Percentiles rank a stretch among this genome's conserved stretches.
These are phyloP conservation scores for Aspergillus aculeatinus DNA, from an alignment of 2,329 filamentous ascomycete species.

Conservation along the genomic window DNA sequence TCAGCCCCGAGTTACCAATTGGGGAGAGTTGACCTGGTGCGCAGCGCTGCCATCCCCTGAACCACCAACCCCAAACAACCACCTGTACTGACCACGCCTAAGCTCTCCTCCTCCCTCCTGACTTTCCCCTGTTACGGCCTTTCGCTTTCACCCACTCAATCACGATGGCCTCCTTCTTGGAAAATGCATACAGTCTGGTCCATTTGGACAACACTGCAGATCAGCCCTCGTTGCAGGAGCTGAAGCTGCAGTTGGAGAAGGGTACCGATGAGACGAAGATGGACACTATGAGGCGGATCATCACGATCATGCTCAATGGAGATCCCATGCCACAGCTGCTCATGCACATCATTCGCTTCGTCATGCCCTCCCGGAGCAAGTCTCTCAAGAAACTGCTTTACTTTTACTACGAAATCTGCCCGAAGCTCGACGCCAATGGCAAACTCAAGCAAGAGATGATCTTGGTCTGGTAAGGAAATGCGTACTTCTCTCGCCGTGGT, in stretches of 20 bases:
- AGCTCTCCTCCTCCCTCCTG: constrained; percentile 35
- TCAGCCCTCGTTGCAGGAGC: constrained; percentile 82
- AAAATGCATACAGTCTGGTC: constrained; percentile 93
- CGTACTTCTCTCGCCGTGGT: constrained; percentile 4
- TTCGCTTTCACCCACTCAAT: constrained; percentile 18
- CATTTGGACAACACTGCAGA: constrained; percentile 97
- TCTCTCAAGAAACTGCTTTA: constrained; percentile 96
- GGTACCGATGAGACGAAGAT: constrained; percentile 89
- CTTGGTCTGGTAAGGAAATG: constrained; percentile 75
- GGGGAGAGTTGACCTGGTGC: constrained; percentile 32
- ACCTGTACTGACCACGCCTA: constrained; percentile 31
- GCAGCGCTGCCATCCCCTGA: constrained; percentile 16
- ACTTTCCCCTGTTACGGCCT: constrained; percentile 22
- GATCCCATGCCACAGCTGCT: constrained; percentile 92
- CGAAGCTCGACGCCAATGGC: constrained; percentile 85
- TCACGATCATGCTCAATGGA: constrained; percentile 97
- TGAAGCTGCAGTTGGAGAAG: constrained; percentile 91
- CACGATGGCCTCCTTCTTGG: constrained; percentile 91
- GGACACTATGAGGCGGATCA: constrained; percentile 93
- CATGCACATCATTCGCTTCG: constrained; percentile 99
- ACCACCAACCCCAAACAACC: constrained; percentile 25
- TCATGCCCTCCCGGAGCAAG: constrained; percentile 98
- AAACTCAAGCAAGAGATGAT: constrained; percentile 99
- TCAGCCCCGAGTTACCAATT: constrained; percentile 19
- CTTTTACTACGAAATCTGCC: constrained; percentile 99